A percentile compares a stretch with the other conserved stretches of the same genome.
These are phyloP conservation scores for Elsinoe fawcettii DNA, from an alignment of 2,329 filamentous ascomycete species.

Conservation along the genomic window DNA sequence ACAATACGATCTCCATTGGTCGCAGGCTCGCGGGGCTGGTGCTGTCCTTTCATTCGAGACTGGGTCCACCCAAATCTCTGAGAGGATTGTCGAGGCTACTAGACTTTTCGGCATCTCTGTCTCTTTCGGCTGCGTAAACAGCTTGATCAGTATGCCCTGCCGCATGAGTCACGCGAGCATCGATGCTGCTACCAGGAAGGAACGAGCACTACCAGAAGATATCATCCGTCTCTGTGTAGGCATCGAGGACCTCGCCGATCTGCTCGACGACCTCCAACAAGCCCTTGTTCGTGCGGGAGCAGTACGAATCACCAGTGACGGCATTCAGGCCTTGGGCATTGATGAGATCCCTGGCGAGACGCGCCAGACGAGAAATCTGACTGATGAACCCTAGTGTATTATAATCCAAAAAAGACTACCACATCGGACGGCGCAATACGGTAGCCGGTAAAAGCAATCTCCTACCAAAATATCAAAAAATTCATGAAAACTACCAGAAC, in stretches of 20 bases:
- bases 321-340: slow-evolving; percentile 56
- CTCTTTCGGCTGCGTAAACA: slow-evolving; percentile 97
- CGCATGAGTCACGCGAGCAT: slow-evolving; percentile 99
- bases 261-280: slow-evolving; percentile 85
- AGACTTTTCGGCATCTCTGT: slow-evolving; percentile 92
- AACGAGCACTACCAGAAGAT: slow-evolving; percentile 91
- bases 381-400: slow-evolving; percentile 27
- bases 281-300: slow-evolving; percentile 93
- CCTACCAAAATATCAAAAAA: not conserved
- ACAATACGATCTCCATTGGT: slow-evolving; percentile 93
- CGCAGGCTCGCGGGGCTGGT: slow-evolving; percentile 86
- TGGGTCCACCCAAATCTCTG: slow-evolving; percentile 71
- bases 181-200: slow-evolving; percentile 82
- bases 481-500: not conserved
- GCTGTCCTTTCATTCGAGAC: slow-evolving; percentile 96
- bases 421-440: slow-evolving; percentile 2
- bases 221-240: slow-evolving; percentile 92
- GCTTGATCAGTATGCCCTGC: slow-evolving; percentile 97
- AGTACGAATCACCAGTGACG: slow-evolving; percentile 75
- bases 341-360: slow-evolving; percentile 25
- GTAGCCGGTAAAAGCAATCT: slow-evolving; percentile 6
- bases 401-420: not conserved
- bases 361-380: slow-evolving; percentile 27
- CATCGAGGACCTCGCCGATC: slow-evolving; percentile 84
- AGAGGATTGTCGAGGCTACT: slow-evolving; percentile 89